phyloP scores from a whole-genome alignment of 202 grass and related monocot genomes.

The Bolboschoenoplectus hybrid region DNA sequence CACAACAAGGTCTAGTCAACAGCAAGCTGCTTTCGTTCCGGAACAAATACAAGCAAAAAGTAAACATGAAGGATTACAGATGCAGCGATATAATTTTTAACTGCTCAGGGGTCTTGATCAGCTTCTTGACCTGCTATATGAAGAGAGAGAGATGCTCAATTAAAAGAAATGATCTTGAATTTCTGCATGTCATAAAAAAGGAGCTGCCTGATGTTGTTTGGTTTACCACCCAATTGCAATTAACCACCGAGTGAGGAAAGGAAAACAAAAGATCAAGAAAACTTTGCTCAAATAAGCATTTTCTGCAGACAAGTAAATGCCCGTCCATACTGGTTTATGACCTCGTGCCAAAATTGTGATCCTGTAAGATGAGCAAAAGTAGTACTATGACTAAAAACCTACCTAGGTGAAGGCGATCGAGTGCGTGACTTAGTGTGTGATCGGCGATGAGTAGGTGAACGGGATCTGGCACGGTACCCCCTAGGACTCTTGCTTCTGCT shows the following conservation, averaged over 20 bases:
- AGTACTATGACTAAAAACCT: slow-evolving; percentile 10
- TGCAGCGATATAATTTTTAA: not conserved
- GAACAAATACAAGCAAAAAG: slow-evolving; percentile 17
- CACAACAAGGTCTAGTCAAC: not conserved
- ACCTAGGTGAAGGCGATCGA: slow-evolving; percentile 74
- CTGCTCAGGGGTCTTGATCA: slow-evolving; percentile 64
- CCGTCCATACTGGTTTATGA: not conserved
- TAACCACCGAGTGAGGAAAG: not conserved
- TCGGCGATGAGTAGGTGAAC: slow-evolving; percentile 7
- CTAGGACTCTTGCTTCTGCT: slow-evolving; percentile 66
- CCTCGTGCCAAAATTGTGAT: not conserved
- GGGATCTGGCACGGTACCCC: slow-evolving; percentile 55
- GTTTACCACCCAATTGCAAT: not conserved
- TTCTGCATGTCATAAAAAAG: not conserved
- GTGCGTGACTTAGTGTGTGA: slow-evolving; percentile 57
- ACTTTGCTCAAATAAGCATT: not conserved
- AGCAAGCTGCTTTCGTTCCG: slow-evolving; percentile 18
- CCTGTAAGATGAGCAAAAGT: not conserved
- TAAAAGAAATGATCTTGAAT: slow-evolving; percentile 13
- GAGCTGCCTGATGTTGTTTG: not conserved
- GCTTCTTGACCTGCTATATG: slow-evolving; percentile 64
- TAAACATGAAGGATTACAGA: not conserved
- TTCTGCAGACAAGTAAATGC: slow-evolving; percentile 12
- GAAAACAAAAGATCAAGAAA: not conserved
- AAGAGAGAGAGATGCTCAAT: not conserved